Percentiles rank a stretch among this genome's conserved stretches.
These are phyloP conservation scores for Ascochyta fabae DNA, from an alignment of 2,329 filamentous ascomycete genomes.

Conservation along the genomic window DNA sequence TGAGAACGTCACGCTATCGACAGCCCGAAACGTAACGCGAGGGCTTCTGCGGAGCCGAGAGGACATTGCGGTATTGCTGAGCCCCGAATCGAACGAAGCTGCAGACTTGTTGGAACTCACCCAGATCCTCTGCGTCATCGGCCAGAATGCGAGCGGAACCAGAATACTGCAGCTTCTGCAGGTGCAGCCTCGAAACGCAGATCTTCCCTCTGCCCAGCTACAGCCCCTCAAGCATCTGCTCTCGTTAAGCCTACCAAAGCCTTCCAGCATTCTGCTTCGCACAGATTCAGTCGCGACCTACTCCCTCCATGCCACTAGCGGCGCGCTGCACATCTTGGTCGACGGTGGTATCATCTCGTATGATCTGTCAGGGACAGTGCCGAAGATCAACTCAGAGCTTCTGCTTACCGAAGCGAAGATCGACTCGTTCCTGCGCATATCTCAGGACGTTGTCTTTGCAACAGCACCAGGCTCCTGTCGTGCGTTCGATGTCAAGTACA, in stretches of 20 bases:
- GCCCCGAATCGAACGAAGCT: slow-evolving; percentile 33
- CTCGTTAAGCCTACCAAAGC: slow-evolving; percentile 36
- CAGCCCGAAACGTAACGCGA: slow-evolving; percentile 50
- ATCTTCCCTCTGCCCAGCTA: slow-evolving; percentile 37
- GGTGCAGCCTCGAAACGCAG: slow-evolving; percentile 40
- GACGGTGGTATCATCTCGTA: slow-evolving; percentile 65
- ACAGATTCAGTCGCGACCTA: slow-evolving; percentile 46
- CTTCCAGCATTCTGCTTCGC: slow-evolving; percentile 15
- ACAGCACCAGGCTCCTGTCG: slow-evolving; percentile 62
- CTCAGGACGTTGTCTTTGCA: slow-evolving; percentile 69
- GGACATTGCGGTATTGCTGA: slow-evolving; percentile 52
- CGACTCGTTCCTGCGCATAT: slow-evolving; percentile 70
- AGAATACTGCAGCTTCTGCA: slow-evolving; percentile 37
- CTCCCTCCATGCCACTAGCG: slow-evolving; percentile 68
- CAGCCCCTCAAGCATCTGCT: slow-evolving; percentile 44
- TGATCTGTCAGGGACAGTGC: slow-evolving; percentile 68
- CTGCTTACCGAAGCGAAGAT: slow-evolving; percentile 60
- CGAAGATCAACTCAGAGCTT: slow-evolving; percentile 62
- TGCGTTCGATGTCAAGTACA: slow-evolving; percentile 72
- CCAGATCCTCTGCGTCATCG: slow-evolving; percentile 44
- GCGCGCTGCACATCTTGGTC: slow-evolving; percentile 67
- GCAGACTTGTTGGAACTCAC: slow-evolving; percentile 45
- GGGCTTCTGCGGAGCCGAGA: slow-evolving; percentile 54
- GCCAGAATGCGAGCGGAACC: slow-evolving; percentile 24
- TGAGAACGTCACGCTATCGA: slow-evolving; percentile 44